Evolutionary conservation across 768 basidiomycete species (phyloP).

Genomic region (Russula sp.): DNA sequence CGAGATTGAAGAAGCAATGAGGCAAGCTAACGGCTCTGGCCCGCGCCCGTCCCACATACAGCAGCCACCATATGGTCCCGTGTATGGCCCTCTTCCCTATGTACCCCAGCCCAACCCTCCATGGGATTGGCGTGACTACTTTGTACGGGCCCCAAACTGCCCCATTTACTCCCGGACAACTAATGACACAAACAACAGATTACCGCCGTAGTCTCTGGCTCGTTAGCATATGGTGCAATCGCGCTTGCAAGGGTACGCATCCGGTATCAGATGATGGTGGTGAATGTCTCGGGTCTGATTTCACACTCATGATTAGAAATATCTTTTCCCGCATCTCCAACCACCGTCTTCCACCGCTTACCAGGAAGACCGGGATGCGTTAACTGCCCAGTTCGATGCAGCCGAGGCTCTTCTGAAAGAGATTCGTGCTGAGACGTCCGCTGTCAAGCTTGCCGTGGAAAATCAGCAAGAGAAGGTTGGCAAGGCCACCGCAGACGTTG

Average conservation of each 20-base stretch:
- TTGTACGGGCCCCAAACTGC: slow-evolving; percentile 47
- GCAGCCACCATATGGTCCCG: slow-evolving; percentile 31
- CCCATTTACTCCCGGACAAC: slow-evolving; percentile 17
- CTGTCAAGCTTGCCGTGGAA: slow-evolving; percentile 65
- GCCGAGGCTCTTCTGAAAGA: slow-evolving; percentile 75
- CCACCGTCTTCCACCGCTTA: slow-evolving; percentile 87
- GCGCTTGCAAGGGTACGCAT: slow-evolving; percentile 65
- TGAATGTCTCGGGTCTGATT: neutral
- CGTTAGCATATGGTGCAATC: slow-evolving; percentile 71
- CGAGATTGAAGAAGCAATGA: slow-evolving; percentile 84
- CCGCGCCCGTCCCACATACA: slow-evolving; percentile 18
- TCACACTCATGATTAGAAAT: slow-evolving; percentile 53
- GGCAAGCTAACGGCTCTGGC: slow-evolving; percentile 38
- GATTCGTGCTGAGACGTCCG: slow-evolving; percentile 68
- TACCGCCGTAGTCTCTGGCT: slow-evolving; percentile 84
- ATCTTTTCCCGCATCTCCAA: slow-evolving; percentile 80
- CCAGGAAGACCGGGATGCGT: slow-evolving; percentile 76
- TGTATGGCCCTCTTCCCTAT: slow-evolving; percentile 41
- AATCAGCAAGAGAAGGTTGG: slow-evolving; percentile 70
- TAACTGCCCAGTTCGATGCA: slow-evolving; percentile 85
- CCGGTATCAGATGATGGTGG: neutral
- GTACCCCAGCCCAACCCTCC: slow-evolving; percentile 40
- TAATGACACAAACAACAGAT: slow-evolving; percentile 46
- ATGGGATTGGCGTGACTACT: slow-evolving; percentile 98
- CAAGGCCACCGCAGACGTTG: slow-evolving; percentile 63